Conservation (phyloP, 2,329 filamentous ascomycete genomes). For the Parascedosporium putredinis region DNA sequence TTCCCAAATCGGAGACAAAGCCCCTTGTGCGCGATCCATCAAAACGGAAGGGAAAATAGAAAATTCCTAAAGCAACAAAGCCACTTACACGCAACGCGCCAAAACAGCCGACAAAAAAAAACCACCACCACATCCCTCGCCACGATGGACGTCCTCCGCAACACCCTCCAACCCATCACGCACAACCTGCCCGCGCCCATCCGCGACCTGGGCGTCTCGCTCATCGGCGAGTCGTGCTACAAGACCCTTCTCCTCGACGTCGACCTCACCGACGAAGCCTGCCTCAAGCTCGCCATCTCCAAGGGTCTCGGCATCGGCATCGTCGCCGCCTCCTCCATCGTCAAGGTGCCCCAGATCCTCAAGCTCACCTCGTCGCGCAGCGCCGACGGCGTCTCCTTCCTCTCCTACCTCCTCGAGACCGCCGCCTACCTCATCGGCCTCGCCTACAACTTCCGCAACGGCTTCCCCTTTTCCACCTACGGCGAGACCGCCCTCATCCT, state of each 20-base stretch:
- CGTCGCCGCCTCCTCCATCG: constrained; percentile 77
- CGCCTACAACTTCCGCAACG: constrained; percentile 83
- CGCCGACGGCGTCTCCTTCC: constrained; percentile 74
- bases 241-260: constrained; percentile 75
- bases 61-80: no score
- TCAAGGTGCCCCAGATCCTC: constrained; percentile 94
- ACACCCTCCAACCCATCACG: constrained; percentile 57
- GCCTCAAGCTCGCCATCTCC: constrained; percentile 80
- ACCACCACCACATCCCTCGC: not conserved
- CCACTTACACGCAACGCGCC: no score
- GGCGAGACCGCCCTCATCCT: constrained; percentile 91
- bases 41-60: no score
- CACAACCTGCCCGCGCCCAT: constrained; percentile 64
- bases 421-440: constrained; percentile 77
- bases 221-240: constrained; percentile 82
- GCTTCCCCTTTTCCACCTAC: constrained; percentile 92
- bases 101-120: no score
- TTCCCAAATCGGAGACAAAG: no score
- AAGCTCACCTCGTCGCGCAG: constrained; percentile 79
- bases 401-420: constrained; percentile 89
- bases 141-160: constrained; percentile 52
- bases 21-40: no score
- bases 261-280: constrained; percentile 64
- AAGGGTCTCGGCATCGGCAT: constrained; percentile 92
- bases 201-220: constrained; percentile 61